Percentiles rank a stretch among this genome's conserved stretches.
These are phyloP conservation scores for Escallonia rubra DNA, from an alignment of 129 eudicot genomes.

Conservation along the genomic window DNA sequence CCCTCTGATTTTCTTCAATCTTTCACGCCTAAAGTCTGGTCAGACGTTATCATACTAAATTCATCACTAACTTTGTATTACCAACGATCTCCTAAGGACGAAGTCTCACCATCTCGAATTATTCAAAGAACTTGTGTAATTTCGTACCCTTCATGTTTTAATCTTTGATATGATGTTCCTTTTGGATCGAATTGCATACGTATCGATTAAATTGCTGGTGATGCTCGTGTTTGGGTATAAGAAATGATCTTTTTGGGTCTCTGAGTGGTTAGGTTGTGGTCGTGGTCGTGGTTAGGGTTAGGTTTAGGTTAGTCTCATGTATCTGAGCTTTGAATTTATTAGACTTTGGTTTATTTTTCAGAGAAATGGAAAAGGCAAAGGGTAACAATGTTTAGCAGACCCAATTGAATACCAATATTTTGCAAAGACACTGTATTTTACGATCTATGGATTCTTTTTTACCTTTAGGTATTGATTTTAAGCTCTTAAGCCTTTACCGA, in stretches of 20 bases:
- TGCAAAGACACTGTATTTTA: too few species aligned
- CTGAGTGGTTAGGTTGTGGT: conserved; percentile 5
- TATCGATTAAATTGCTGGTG: conserved; percentile 5
- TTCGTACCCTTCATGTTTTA: conserved; percentile 23
- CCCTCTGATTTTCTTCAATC: too few species aligned
- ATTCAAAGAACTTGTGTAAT: conserved; percentile 36
- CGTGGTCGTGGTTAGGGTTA: conserved; percentile 34
- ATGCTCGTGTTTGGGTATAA: conserved; percentile 11
- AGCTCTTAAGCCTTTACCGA: too few species aligned
- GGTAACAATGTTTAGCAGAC: too few species aligned
- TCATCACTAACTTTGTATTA: conserved; percentile 15
- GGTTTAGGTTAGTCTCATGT: conserved; percentile 11
- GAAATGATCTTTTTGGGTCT: conserved; percentile 1
- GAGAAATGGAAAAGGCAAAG: too few species aligned
- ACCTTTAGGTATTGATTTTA: too few species aligned
- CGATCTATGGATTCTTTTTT: too few species aligned
- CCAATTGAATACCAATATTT: too few species aligned
- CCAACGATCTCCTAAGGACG: conserved; percentile 29
- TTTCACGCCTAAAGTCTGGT: conserved; percentile 18
- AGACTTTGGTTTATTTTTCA: background rate
- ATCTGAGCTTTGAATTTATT: background rate
- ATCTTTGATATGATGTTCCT: conserved; percentile 7
- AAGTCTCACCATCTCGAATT: conserved; percentile 18
- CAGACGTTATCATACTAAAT: background rate
- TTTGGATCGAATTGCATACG: conserved; percentile 10